Evolutionary conservation across 805 yeast species (phyloP).

Genomic region (Wickerhamomyces pijperi): DNA sequence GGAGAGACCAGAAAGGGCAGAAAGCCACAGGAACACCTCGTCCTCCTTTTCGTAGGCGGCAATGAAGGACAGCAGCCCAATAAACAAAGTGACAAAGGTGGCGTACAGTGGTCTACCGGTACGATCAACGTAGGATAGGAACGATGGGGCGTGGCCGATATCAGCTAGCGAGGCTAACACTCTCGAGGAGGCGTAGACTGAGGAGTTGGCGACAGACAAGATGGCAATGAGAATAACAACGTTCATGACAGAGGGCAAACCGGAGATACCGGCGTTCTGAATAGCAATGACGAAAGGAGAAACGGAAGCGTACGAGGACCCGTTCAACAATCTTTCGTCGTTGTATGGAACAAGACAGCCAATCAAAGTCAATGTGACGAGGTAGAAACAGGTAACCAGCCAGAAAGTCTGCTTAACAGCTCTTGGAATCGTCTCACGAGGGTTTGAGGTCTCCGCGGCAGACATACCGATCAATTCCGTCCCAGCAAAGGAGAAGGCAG

Average conservation of each 20-base stretch:
- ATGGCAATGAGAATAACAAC: constrained; percentile 59
- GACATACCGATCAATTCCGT: constrained; percentile 66
- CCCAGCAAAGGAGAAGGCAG: constrained; percentile 68
- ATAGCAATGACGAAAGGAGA: constrained; percentile 76
- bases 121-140: constrained; percentile 50
- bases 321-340: constrained; percentile 35
- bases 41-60: constrained; percentile 41
- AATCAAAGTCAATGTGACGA: constrained; percentile 39
- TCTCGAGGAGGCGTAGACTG: constrained; percentile 63
- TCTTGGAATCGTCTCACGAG: constrained; percentile 53
- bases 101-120: constrained; percentile 59
- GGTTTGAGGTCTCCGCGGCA: constrained; percentile 66
- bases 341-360: constrained; percentile 65
- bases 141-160: constrained; percentile 50
- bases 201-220: constrained; percentile 61
- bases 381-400: constrained; percentile 61
- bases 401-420: constrained; percentile 78
- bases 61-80: constrained; percentile 50
- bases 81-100: constrained; percentile 33
- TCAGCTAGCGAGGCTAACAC: constrained; percentile 54
- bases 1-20: constrained; percentile 54
- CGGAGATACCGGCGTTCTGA: constrained; percentile 48
- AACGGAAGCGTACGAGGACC: constrained; percentile 50
- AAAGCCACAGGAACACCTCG: constrained; percentile 52
- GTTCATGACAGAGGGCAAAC: constrained; percentile 55